phyloP scores from a whole-genome alignment of 2,329 filamentous ascomycete species.

The Diaporthe humulicola region DNA sequence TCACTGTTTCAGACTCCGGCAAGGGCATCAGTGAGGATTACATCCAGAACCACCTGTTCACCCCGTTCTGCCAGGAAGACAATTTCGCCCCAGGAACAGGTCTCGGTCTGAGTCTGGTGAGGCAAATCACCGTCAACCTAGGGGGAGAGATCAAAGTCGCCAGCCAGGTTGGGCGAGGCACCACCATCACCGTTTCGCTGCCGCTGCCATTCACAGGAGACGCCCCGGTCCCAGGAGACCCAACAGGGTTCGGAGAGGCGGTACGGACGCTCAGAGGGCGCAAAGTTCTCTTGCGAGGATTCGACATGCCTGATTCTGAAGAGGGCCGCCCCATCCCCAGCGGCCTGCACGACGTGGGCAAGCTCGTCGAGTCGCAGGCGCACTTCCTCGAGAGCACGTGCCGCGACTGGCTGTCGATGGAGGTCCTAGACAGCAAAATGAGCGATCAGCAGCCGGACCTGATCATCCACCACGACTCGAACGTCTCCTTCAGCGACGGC shows the following conservation, averaged over 20 bases:
- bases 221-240: conserved; percentile 34
- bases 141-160: conserved; percentile 72
- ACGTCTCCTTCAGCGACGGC: conserved; percentile 27
- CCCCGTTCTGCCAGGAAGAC: conserved; percentile 75
- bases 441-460: conserved; percentile 41
- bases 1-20: conserved; percentile 74
- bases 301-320: conserved; percentile 3
- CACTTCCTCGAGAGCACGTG: conserved; percentile 47
- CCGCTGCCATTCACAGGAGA: conserved; percentile 44
- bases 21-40: conserved; percentile 75
- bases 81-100: conserved; percentile 71
- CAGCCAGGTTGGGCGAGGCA: conserved; percentile 55
- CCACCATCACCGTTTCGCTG: conserved; percentile 49
- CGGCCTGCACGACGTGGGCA: conserved; percentile 18
- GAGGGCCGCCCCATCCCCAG: conserved; percentile 6
- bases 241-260: conserved; percentile 48
- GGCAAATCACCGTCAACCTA: conserved; percentile 69
- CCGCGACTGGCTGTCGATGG: conserved; percentile 50
- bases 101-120: conserved; percentile 75
- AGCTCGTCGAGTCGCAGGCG: conserved; percentile 38
- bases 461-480: conserved; percentile 44
- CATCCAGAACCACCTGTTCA: conserved; percentile 70
- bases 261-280: conserved; percentile 49
- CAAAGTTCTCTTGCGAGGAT: conserved; percentile 47
- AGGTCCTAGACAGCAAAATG: conserved; percentile 41